Evolutionary conservation across 2,329 filamentous ascomycete genomes (phyloP), one percentile per base, ranked within the genome.

Genomic region (Trichoderma pleuroti): DNA sequence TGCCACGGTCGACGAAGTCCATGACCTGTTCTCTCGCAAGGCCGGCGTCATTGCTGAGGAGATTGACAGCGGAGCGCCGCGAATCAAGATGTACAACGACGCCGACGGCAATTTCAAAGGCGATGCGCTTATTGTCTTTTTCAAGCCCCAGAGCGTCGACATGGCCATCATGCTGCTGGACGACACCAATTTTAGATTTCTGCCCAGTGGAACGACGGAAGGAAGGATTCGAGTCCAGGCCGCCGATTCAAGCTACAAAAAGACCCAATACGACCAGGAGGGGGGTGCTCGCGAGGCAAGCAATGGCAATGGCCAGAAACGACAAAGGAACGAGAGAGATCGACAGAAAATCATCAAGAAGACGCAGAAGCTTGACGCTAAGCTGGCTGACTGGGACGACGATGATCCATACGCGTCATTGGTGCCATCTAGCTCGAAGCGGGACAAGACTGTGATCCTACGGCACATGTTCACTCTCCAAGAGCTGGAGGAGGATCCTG

Each of bases 341-440:
- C 93, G 95, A 81, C 90, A 92, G 79, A 97, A 97, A 83, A 92
- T 97, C 72, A 97, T 97, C 78, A 92, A 90, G 81, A 94, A 94
- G 81, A 95, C 93, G 0, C 92, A 97, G 80, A 96, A 95, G 79
- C 86, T 98, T 76, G 93, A 95, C 76, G 95, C 93, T 62, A 94
- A 95, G 82, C 88, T 98, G 39, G 92, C 94, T 4, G 94, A 98
- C 80, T 99, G 96, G 96, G 92, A 93, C 77, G 95, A 98, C 77
- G 94, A 98, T 78, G 91, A 95, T 68, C 87, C 91, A 30, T 87
- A 82, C 72, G 85, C 78, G 4, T 77, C 75, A 1, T 73, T 75
- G 42, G 74, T 76, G 11, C 85, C 86, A n/a, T 85, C 80, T 11
- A 78, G 77, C 54, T 80, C 82, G 68, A 86, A 84, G 76, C 92